Evolutionary conservation across 2,329 filamentous ascomycete species (phyloP).

Genomic region (Calonectria crousiana): DNA sequence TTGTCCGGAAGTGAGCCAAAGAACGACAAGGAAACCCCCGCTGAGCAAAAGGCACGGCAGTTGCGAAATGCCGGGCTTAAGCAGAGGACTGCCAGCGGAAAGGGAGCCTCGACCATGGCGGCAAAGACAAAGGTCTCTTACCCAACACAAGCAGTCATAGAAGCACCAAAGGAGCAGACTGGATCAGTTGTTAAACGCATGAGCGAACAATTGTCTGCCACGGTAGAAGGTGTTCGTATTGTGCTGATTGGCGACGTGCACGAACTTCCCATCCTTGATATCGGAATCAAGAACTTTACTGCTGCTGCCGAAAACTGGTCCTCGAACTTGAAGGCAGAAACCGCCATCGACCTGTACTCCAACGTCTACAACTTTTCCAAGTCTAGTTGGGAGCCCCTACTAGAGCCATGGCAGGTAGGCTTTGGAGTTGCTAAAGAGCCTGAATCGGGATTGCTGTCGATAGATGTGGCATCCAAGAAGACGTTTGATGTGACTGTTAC

Average conservation of each 20-base stretch:
- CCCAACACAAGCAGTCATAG: conserved; percentile 49
- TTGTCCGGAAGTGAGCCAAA: conserved; percentile 77
- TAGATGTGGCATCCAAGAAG: conserved; percentile 91
- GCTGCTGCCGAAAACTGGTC: conserved; percentile 93
- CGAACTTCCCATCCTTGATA: conserved; percentile 93
- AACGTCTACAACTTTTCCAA: conserved; percentile 99
- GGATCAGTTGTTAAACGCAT: conserved; percentile 34
- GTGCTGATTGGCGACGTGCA: conserved; percentile 96
- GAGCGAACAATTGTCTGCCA: conserved; percentile 85
- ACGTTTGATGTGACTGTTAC: conserved; percentile 93
- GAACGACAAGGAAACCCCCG: conserved; percentile 49
- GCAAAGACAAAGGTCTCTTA: conserved; percentile 52
- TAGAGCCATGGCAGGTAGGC: conserved; percentile 97
- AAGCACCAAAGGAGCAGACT: conserved; percentile 34
- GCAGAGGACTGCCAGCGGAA: conserved; percentile 68
- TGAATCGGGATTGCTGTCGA: conserved; percentile 79
- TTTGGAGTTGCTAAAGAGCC: conserved; percentile 87
- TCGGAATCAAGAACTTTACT: conserved; percentile 91
- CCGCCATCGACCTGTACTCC: conserved; percentile 91
- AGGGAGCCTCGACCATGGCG: conserved; percentile 64
- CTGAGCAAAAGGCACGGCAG: conserved; percentile 69
- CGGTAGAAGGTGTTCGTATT: conserved; percentile 88
- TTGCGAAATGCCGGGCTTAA: conserved; percentile 63
- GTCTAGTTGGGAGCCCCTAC: conserved; percentile 95
- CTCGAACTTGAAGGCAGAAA: conserved; percentile 85